These are phyloP conservation scores for Entomortierella parvispora DNA, from an alignment of 192 early-diverging fungal genomes.

Conservation along the genomic window DNA sequence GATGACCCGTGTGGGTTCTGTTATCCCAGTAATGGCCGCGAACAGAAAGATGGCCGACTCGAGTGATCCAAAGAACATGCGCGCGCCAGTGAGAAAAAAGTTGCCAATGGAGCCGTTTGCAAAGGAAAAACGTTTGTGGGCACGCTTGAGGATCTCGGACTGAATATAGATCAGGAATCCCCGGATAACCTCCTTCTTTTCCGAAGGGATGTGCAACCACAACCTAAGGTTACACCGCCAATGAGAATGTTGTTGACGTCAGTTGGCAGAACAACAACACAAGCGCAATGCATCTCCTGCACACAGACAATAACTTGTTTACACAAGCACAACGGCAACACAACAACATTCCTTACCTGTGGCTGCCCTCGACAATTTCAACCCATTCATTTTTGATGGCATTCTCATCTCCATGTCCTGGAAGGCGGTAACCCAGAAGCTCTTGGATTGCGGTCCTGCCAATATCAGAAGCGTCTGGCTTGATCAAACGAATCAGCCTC, in stretches of 20 bases:
- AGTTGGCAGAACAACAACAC: no score
- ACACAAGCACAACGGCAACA: not conserved
- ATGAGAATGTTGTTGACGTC: not conserved
- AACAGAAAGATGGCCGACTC: constrained; percentile 82
- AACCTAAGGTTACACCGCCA: constrained; percentile 21
- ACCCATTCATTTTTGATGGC: constrained; percentile 79
- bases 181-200: constrained; percentile 75
- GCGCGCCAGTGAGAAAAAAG: constrained; percentile 81
- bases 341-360: constrained; percentile 60
- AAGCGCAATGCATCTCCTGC: no score
- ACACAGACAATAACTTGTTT: not conserved
- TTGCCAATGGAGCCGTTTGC: constrained; percentile 81
- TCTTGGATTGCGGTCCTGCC: constrained; percentile 73
- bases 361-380: constrained; percentile 76
- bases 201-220: constrained; percentile 61
- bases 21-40: constrained; percentile 72
- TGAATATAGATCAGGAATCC: constrained; percentile 77
- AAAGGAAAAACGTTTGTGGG: constrained; percentile 74
- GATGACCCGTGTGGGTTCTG: constrained; percentile 71
- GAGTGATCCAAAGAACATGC: constrained; percentile 76
- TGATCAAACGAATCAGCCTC: constrained; percentile 71
- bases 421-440: constrained; percentile 75
- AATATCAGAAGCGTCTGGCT: constrained; percentile 61
- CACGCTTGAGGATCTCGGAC: constrained; percentile 70
- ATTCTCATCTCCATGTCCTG: constrained; percentile 59